Percentiles rank a stretch among this genome's conserved stretches.
These are phyloP conservation scores for Microdochium trichocladiopsis DNA, from an alignment of 2,329 filamentous ascomycete genomes.

Conservation along the genomic window DNA sequence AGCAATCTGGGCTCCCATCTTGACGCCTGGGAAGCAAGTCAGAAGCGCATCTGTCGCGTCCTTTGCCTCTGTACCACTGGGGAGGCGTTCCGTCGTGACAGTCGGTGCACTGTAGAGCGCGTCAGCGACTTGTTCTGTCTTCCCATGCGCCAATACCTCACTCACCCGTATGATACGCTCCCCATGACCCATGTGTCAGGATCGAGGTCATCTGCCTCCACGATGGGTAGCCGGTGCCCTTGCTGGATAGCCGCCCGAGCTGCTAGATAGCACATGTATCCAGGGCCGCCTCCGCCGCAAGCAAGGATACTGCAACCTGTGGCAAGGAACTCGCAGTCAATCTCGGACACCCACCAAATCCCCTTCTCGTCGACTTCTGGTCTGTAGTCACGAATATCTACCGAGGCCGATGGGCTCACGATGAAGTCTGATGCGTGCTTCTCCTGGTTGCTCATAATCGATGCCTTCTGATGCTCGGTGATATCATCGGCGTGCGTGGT, in stretches of 20 bases:
- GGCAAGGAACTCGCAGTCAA: slow-evolving; percentile 48
- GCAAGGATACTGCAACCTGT: slow-evolving; percentile 55
- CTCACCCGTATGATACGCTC: slow-evolving; percentile 1
- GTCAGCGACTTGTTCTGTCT: neutral
- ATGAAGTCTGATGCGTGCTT: neutral
- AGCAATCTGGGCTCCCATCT: slow-evolving; percentile 1
- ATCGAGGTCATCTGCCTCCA: slow-evolving; percentile 40
- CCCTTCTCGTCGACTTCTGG: slow-evolving; percentile 39
- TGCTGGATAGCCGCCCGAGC: slow-evolving; percentile 40
- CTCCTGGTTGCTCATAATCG: neutral
- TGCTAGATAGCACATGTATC: slow-evolving; percentile 45
- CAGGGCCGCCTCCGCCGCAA: slow-evolving; percentile 51
- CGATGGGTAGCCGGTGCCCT: slow-evolving; percentile 39
- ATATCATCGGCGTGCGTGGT: neutral
- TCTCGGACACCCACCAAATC: slow-evolving; percentile 50
- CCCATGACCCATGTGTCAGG: slow-evolving; percentile 1
- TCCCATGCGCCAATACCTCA: neutral
- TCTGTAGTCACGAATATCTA: slow-evolving; percentile 25
- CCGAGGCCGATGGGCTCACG: neutral
- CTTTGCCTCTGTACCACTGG: slow-evolving; percentile 1
- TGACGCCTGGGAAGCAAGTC: slow-evolving; percentile 1
- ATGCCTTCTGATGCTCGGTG: neutral
- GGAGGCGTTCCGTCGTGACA: neutral
- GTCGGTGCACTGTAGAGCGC: neutral
- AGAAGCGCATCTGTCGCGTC: slow-evolving; percentile 1